Conservation (phyloP, 2,329 filamentous ascomycete species). For the Paecilomyces sp. region DNA sequence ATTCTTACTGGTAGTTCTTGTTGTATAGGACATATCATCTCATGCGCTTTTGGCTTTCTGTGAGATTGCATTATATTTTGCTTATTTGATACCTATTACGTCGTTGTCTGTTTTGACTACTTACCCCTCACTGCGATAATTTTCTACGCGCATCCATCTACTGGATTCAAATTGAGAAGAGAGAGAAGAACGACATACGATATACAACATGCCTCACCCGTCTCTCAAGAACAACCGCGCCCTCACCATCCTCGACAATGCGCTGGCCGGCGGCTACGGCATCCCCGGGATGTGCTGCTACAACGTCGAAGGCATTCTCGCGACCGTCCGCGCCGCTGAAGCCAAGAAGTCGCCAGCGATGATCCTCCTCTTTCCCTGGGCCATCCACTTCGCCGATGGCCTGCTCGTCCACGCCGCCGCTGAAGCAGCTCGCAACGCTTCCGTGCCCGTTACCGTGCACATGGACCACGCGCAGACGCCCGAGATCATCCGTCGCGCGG, state of each 20-base stretch:
- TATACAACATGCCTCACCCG: conserved; percentile 27
- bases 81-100: background rate
- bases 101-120: background rate
- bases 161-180: background rate
- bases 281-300: conserved; percentile 59
- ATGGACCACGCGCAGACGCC: conserved; percentile 61
- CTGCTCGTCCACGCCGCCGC: conserved; percentile 51
- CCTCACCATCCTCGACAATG: conserved; percentile 51
- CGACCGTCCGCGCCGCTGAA: conserved; percentile 62
- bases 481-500: conserved; percentile 54
- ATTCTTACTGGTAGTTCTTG: background rate
- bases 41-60: too few species aligned
- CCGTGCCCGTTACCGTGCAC: conserved; percentile 56
- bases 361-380: conserved; percentile 70
- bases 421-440: conserved; percentile 49
- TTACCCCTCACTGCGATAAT: background rate
- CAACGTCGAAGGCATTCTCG: conserved; percentile 65
- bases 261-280: conserved; percentile 49
- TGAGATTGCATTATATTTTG: background rate
- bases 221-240: conserved; percentile 44
- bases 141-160: background rate
- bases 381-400: conserved; percentile 57
- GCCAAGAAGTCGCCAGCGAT: conserved; percentile 60
- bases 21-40: too few species aligned
- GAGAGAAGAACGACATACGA: background rate